Base-by-base conservation (phyloP, 2,329 filamentous ascomycete genomes). In the Helotiales sp. region DNA sequence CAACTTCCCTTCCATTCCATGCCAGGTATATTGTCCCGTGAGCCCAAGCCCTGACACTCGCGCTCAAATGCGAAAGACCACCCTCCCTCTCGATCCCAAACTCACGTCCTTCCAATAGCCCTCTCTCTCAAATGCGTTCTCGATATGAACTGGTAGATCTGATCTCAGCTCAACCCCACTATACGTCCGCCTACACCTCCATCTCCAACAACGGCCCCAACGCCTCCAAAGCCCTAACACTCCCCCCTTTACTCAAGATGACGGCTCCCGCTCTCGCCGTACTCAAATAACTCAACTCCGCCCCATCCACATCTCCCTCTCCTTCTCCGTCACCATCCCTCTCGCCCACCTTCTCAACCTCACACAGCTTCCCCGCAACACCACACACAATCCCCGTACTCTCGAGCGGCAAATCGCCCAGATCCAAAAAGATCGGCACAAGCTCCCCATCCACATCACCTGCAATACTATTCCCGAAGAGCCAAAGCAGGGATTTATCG, bases 341-440 rank as follows among this genome's bases (percentile, higher is more conserved):
- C 54, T 92, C 91, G 59, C 91, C 88, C 0, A 93, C n/a, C 91
- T 30, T 45, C 40, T 45, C 40, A 22, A 37, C 34, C 45, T 28
- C 37, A 62, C 17, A 43, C 69, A 98, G 83, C 63, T 89, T 86
- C 28, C 93, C 93, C 0, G 95, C 94, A 1, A 99, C 93, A 30
- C 96, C 95, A 73, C 94, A 97, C 3, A 99, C 93, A 66, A 99
- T 97, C 24, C 95, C 95, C 0, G 94, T 97, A 7, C 93, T 93
- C 78, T 97, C 93, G 49, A 95, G 85, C 0, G 95, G 92, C 47
- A 98, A 82, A 49, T 88, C 88, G 22, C 87, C 88, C 28, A 99
- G 84, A 74, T 98, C 93, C 3, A 99, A 85, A 66, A 93, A 95
- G 73, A 99, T 96, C 1, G 96, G 93, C 1, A 96, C 88, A 37